phyloP scores from a whole-genome alignment of 306 rosid species.

The Rubus parviflorus region DNA sequence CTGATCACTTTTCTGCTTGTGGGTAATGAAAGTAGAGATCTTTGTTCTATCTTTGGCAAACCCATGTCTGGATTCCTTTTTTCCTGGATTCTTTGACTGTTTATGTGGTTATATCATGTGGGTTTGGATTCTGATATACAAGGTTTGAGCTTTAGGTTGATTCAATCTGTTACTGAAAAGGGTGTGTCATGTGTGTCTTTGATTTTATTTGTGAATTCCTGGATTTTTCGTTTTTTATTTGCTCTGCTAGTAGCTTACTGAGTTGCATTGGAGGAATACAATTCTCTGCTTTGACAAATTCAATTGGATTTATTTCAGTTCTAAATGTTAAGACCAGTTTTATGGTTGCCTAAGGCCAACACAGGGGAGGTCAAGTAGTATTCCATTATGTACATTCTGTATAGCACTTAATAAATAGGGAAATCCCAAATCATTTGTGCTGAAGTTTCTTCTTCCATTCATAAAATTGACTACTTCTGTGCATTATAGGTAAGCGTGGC shows the following conservation, averaged over 20 bases:
- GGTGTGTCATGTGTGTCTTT: neutral
- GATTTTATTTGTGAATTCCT: constrained; percentile 4
- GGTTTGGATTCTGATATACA: neutral
- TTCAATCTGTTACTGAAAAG: neutral
- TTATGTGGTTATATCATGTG: neutral
- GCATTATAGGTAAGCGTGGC: constrained; percentile 32
- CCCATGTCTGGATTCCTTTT: neutral
- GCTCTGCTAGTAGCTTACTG: neutral
- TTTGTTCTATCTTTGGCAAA: neutral
- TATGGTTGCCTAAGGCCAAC: neutral
- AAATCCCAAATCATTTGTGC: neutral
- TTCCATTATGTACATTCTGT: neutral
- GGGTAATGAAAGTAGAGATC: constrained; percentile 13
- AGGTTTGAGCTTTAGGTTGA: neutral
- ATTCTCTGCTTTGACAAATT: neutral
- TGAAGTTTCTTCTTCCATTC: neutral
- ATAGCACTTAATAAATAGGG: too few relatives aligned
- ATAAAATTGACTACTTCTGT: neutral
- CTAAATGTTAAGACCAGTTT: neutral
- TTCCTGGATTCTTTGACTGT: neutral
- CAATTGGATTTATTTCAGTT: neutral
- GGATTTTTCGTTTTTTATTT: neutral
- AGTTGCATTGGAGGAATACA: neutral
- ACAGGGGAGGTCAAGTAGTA: constrained; percentile 2
- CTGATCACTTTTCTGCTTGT: neutral